These are phyloP conservation scores for Mortierella sp. DNA, from an alignment of 371 early-diverging fungal genomes.

Conservation along the genomic window DNA sequence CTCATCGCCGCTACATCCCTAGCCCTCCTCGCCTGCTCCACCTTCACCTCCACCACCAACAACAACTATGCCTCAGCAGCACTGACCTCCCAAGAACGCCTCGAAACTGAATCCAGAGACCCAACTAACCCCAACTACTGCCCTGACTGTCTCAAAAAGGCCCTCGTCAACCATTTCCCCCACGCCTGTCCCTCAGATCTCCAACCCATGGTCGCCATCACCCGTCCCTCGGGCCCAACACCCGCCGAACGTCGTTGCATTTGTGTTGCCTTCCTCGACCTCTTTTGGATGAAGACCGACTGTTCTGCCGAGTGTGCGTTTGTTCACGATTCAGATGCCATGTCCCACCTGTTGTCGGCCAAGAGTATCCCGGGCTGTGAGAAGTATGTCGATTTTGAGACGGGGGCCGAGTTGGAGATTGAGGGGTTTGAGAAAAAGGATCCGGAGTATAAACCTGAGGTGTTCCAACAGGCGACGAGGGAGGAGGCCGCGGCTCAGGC, in stretches of 20 bases:
- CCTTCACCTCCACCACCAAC: conserved; percentile 1
- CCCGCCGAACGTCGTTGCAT: conserved; percentile 45
- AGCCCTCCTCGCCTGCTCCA: conserved; percentile 24
- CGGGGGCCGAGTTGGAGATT: conserved; percentile 20
- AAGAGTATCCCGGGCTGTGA: conserved; percentile 38
- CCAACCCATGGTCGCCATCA: conserved; percentile 23
- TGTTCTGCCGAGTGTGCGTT: conserved; percentile 40
- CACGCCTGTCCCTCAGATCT: conserved; percentile 41
- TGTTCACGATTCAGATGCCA: conserved; percentile 30
- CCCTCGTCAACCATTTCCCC: conserved; percentile 52
- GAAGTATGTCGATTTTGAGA: conserved; percentile 38
- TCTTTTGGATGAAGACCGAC: conserved; percentile 51
- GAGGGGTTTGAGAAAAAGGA: conserved; percentile 43
- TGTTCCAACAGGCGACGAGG: conserved; percentile 5
- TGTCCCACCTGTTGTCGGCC: conserved; percentile 17
- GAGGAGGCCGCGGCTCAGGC: background rate
- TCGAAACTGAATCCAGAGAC: conserved; percentile 32
- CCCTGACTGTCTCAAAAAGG: conserved; percentile 43
- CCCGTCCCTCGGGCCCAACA: conserved; percentile 25
- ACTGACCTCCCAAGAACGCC: conserved; percentile 40
- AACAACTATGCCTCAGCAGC: conserved; percentile 19
- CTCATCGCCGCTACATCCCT: conserved; percentile 29
- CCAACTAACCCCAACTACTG: conserved; percentile 50
- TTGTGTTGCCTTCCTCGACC: conserved; percentile 43
- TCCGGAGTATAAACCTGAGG: conserved; percentile 26